phyloP scores from a whole-genome alignment of 2,329 filamentous ascomycete genomes.

The Pseudopyricularia javanii region DNA sequence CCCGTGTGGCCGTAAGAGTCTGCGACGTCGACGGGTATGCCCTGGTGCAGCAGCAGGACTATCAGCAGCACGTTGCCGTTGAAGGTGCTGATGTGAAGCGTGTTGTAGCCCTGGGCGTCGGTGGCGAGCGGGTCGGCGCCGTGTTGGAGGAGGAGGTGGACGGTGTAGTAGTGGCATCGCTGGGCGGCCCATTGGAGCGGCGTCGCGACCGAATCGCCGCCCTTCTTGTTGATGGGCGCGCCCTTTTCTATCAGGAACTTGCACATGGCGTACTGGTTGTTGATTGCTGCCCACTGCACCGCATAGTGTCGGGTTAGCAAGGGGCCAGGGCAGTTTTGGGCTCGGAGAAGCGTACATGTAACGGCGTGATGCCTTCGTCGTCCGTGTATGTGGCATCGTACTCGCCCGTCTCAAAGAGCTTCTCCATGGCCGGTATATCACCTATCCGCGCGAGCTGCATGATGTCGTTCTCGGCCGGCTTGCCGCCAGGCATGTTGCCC shows the following conservation, averaged over 20 bases:
- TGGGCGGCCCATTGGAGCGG: conserved; percentile 96
- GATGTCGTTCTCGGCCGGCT: conserved; percentile 58
- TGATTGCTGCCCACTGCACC: conserved; percentile 81
- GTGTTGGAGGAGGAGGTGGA: conserved; percentile 80
- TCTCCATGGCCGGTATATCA: conserved; percentile 77
- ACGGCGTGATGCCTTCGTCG: conserved; percentile 84
- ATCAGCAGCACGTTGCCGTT: conserved; percentile 91
- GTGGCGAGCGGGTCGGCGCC: conserved; percentile 87
- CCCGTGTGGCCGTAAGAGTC: conserved; percentile 87
- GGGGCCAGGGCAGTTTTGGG: neutral
- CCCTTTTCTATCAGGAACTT: conserved; percentile 78
- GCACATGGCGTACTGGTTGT: conserved; percentile 96
- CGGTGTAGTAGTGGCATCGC: conserved; percentile 90
- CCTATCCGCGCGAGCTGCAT: conserved; percentile 92
- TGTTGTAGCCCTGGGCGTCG: conserved; percentile 95
- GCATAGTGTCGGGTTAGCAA: neutral
- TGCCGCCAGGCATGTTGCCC: conserved; percentile 30
- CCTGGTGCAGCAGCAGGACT: conserved; percentile 81
- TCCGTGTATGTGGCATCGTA: conserved; percentile 76
- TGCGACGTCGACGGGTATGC: conserved; percentile 83
- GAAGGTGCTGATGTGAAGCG: conserved; percentile 91
- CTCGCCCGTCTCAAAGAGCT: conserved; percentile 72
- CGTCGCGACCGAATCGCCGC: conserved; percentile 88
- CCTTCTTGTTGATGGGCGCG: conserved; percentile 88
- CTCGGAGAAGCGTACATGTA: conserved; percentile 57